Base-by-base conservation (phyloP, 129 eudicot genomes). In the Helianthus tuberosus region DNA sequence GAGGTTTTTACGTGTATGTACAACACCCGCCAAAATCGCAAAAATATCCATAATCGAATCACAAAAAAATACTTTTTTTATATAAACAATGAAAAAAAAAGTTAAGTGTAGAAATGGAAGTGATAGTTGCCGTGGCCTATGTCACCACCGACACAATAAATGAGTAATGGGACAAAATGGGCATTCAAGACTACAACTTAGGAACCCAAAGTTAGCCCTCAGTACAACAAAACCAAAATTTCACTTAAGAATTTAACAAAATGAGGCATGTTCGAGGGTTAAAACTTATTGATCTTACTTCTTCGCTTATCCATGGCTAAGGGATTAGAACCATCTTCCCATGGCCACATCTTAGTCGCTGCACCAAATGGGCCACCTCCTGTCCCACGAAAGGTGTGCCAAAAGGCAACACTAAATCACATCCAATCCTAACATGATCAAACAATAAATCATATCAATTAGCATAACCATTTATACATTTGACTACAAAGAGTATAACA, bases 341-440 rank as follows among this genome's bases (percentile, higher is more conserved):
- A 91, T 5, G 97, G 99, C 99, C 99, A 95, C 80, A 69, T 38
- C 84, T 95, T 91, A 49, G 97, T 95, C 25, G 96, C 83, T 32
- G 96, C 87, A 47, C 99, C 99, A 82, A 94, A 95, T 0, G 94
- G 96, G 47, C 91, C 99, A 72, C 86, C 95, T 16, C 99, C 97
- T 0, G 97, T 89, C 29, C 99, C 99, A 64, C 99, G 99, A 50
- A 95, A 95, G 50, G 97, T 95, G 77, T 95, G 99, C 99, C 99
- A 95, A 82, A 95, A 95, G 5, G 99, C 99, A 74, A 95, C 88
- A 77, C 97, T 95, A 72, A 95, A 95, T 76, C 97, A 81, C 93
- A 89, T 54, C 99, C 99, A 95, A 69, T 95, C 99, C 97, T 92
- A 81, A 23, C 63, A 29, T 29, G 3, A 29, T 29, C 60, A 71